phyloP scores from a whole-genome alignment of 1,284 basidiomycete species.

The Sanghuangporus sanghuang region DNA sequence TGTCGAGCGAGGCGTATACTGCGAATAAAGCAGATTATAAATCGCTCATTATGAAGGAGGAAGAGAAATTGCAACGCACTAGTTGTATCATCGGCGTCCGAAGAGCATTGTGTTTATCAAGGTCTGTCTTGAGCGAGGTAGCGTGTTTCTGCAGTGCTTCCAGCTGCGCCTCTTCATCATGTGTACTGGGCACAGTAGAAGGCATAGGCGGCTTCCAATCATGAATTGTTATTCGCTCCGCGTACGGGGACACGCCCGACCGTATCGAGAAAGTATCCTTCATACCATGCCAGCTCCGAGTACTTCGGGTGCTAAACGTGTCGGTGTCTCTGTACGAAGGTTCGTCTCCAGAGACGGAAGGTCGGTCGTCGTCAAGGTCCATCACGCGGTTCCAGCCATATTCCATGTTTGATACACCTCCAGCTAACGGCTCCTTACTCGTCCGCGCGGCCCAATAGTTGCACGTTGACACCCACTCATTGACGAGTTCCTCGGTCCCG shows the following conservation, averaged over 20 bases:
- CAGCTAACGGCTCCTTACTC: conserved; percentile 89
- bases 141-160: conserved; percentile 83
- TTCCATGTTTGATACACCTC: conserved; percentile 98
- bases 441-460: conserved; percentile 97
- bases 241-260: conserved; percentile 58
- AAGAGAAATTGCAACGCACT: conserved; percentile 41
- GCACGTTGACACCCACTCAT: conserved; percentile 97
- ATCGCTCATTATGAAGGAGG: conserved; percentile 9
- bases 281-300: conserved; percentile 47
- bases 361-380: conserved; percentile 44
- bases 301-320: conserved; percentile 62
- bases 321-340: conserved; percentile 46
- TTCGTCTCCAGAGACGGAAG: conserved; percentile 56
- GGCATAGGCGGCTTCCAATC: conserved; percentile 93
- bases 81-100: conserved; percentile 79
- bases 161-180: conserved; percentile 89
- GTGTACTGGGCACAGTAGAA: conserved; percentile 76
- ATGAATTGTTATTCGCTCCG: conserved; percentile 78
- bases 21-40: conserved; percentile 6
- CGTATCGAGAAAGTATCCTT: conserved; percentile 61
- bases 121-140: conserved; percentile 68
- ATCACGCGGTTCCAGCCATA: conserved; percentile 91
- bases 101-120: conserved; percentile 80
- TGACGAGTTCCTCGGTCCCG: conserved; percentile 94
- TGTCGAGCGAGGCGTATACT: conserved; percentile 78